phyloP scores from a whole-genome alignment of 2,329 filamentous ascomycete genomes.

The Westerdykella sp. region DNA sequence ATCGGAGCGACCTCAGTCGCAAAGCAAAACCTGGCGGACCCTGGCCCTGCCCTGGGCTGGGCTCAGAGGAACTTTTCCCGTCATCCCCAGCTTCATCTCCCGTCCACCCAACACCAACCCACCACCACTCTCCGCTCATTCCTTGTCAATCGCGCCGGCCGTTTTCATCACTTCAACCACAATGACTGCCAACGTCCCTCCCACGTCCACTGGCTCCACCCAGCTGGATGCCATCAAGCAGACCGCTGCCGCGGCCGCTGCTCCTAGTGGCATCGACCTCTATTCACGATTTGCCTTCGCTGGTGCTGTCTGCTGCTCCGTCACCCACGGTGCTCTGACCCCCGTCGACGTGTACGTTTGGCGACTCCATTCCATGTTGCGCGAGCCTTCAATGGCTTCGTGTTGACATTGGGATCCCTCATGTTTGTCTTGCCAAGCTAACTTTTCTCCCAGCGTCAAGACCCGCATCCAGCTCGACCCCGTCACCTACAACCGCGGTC shows the following conservation, averaged over 20 bases:
- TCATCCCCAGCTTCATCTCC: constrained; percentile 1
- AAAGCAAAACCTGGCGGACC: too few relatives aligned
- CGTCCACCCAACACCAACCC: constrained; percentile 14
- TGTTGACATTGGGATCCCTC: too few relatives aligned
- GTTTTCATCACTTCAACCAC: constrained; percentile 10
- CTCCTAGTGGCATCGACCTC: constrained; percentile 59
- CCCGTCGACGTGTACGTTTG: constrained; percentile 96
- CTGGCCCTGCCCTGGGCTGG: background rate
- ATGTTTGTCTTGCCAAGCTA: background rate
- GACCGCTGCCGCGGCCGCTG: constrained; percentile 40
- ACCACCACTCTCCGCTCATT: constrained; percentile 25
- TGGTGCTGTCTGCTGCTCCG: constrained; percentile 93
- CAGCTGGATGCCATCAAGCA: constrained; percentile 51
- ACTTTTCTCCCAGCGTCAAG: constrained; percentile 63
- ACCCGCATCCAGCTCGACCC: constrained; percentile 93
- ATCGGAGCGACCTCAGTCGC: too few relatives aligned
- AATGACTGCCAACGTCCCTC: constrained; percentile 36
- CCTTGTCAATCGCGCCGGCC: constrained; percentile 10
- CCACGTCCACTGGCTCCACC: constrained; percentile 45
- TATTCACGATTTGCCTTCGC: constrained; percentile 97
- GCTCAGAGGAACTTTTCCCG: constrained; percentile 7
- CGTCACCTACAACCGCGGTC: constrained; percentile 77
- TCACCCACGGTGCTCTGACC: constrained; percentile 95
- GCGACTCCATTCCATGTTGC: constrained; percentile 3
- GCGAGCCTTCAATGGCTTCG: constrained; percentile 23